These are phyloP conservation scores for Epichloe festucae DNA, from an alignment of 2,329 filamentous ascomycete species.

Conservation along the genomic window DNA sequence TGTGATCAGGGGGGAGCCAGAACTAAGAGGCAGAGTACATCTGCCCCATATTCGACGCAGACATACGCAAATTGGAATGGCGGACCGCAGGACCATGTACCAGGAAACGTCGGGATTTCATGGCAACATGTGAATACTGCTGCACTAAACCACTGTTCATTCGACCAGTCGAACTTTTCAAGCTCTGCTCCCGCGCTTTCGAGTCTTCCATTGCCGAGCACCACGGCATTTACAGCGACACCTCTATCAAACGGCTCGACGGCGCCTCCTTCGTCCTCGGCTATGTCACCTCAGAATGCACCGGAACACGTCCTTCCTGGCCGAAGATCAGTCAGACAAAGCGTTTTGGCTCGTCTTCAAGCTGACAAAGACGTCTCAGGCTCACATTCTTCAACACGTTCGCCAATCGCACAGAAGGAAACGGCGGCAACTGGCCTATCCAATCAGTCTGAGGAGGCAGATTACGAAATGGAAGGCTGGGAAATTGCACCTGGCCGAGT, in stretches of 20 bases:
- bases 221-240: not conserved
- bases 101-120: not conserved
- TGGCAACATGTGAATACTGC: too few species aligned
- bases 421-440: not conserved
- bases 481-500: constrained; percentile 32
- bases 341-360: constrained; percentile 3
- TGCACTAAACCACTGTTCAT: not conserved
- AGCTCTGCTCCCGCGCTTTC: too few species aligned
- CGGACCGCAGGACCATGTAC: not conserved
- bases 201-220: not conserved
- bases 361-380: not conserved
- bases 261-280: not conserved
- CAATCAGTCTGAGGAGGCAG: not conserved
- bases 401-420: not conserved
- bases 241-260: not conserved
- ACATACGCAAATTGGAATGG: not conserved
- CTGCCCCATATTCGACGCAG: not conserved
- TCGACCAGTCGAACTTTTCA: not conserved
- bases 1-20: not conserved
- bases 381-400: not conserved
- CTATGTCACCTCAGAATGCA: not conserved
- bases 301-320: not conserved
- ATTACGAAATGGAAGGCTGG: constrained; percentile 7
- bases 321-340: constrained; percentile 2
- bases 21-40: not conserved